Evolutionary conservation across 2,329 filamentous ascomycete genomes (phyloP).

Genomic region (Apiospora kogelbergensis): DNA sequence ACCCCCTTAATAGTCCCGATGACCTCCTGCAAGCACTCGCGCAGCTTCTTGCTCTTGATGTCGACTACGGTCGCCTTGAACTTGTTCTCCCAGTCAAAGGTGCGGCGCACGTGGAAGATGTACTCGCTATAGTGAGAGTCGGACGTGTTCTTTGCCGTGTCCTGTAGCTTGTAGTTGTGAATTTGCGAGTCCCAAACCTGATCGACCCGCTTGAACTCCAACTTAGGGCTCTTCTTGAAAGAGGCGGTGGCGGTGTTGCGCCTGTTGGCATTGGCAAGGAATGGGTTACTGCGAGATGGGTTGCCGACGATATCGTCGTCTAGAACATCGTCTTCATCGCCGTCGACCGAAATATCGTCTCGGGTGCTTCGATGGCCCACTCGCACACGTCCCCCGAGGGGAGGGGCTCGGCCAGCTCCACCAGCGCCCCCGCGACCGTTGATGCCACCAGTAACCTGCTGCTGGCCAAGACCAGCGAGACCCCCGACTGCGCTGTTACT

Average conservation of each 20-base stretch:
- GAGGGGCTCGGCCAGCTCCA: background rate
- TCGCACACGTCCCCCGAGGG: background rate
- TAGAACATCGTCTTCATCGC: background rate
- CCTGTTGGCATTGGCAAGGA: background rate
- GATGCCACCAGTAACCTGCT: background rate
- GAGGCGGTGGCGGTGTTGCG: background rate
- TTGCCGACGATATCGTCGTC: background rate
- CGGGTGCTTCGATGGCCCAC: background rate
- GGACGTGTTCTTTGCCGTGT: conserved; percentile 46
- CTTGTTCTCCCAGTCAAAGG: conserved; percentile 83
- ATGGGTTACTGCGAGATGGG: background rate
- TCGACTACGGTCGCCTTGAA: conserved; percentile 73
- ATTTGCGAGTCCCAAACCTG: conserved; percentile 52
- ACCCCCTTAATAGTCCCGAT: conserved; percentile 78
- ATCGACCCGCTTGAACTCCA: conserved; percentile 53
- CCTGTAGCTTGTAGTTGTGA: conserved; percentile 54
- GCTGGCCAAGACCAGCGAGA: background rate
- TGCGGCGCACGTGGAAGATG: conserved; percentile 79
- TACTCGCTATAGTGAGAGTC: conserved; percentile 71
- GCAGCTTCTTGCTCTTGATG: conserved; percentile 79
- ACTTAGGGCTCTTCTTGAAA: conserved; percentile 8
- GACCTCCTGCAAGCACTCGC: conserved; percentile 67
- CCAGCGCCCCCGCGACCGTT: background rate
- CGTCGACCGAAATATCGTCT: background rate
- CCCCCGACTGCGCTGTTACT: no score